These are phyloP conservation scores for Vicia faba DNA, from an alignment of 306 rosid species.

Conservation along the genomic window DNA sequence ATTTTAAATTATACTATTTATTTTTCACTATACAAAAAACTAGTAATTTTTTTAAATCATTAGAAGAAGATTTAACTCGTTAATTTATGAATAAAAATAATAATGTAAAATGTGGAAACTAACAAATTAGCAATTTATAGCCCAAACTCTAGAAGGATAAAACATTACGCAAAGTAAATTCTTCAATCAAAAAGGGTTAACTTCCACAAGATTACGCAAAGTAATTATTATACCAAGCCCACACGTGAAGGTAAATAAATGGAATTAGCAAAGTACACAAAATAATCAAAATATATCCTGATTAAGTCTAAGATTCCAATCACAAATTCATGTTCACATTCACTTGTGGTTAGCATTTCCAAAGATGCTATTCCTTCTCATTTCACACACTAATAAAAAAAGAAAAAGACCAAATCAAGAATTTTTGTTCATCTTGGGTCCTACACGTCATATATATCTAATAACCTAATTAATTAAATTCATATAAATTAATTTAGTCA, in stretches of 20 bases:
- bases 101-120: background rate
- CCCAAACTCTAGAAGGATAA: constrained; percentile 1
- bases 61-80: background rate
- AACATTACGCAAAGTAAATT: constrained; percentile 13
- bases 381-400: constrained; percentile 41
- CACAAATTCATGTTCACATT: constrained; percentile 46
- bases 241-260: constrained; percentile 38
- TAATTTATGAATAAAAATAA: background rate
- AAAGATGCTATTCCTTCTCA: constrained; percentile 38
- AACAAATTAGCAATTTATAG: background rate
- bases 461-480: background rate
- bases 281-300: background rate
- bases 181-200: background rate
- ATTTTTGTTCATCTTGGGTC: constrained; percentile 33
- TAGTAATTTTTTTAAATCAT: too few species aligned
- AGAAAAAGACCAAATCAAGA: constrained; percentile 23
- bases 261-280: background rate
- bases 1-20: too few species aligned
- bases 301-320: constrained; percentile 53
- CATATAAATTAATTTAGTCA: constrained; percentile 39
- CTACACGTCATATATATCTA: constrained; percentile 33
- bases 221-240: constrained; percentile 5
- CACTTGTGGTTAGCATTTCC: background rate
- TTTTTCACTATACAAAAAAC: too few species aligned
- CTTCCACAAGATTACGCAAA: background rate